A percentile compares a stretch with the other conserved stretches of the same genome.
phyloP scores from a whole-genome alignment of 2,329 filamentous ascomycete genomes.

The Apiospora marii region DNA sequence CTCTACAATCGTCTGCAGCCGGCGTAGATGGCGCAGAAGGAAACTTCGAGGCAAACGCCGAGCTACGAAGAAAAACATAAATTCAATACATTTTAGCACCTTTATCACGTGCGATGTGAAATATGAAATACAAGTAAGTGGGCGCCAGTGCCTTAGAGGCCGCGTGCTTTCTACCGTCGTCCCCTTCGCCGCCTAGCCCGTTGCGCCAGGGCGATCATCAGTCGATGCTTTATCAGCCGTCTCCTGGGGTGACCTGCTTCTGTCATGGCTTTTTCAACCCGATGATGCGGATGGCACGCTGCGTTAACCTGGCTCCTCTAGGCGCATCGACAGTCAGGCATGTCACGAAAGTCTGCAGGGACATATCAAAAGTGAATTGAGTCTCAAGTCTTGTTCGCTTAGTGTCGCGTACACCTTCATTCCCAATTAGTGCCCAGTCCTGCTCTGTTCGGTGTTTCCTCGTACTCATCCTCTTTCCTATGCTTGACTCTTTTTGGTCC shows the following conservation, averaged over 20 bases:
- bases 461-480: constrained; percentile 13
- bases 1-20: background rate
- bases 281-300: background rate
- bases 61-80: too few relatives aligned
- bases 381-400: background rate
- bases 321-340: too few relatives aligned
- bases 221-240: constrained; percentile 6
- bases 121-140: constrained; percentile 2
- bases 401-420: background rate
- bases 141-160: constrained; percentile 9
- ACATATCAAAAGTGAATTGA: background rate
- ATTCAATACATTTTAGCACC: too few relatives aligned
- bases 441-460: constrained; percentile 8
- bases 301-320: background rate
- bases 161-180: constrained; percentile 6
- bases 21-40: background rate
- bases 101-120: constrained; percentile 8
- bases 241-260: background rate
- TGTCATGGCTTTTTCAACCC: constrained; percentile 12
- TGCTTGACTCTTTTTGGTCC: background rate
- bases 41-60: too few relatives aligned
- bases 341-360: background rate
- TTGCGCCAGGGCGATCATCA: constrained; percentile 5
- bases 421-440: background rate
- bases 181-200: constrained; percentile 11